Percentiles rank a stretch among this genome's conserved stretches.
Evolutionary conservation across 331 rosid genomes (phyloP).

Genomic region (Malus hybrid): DNA sequence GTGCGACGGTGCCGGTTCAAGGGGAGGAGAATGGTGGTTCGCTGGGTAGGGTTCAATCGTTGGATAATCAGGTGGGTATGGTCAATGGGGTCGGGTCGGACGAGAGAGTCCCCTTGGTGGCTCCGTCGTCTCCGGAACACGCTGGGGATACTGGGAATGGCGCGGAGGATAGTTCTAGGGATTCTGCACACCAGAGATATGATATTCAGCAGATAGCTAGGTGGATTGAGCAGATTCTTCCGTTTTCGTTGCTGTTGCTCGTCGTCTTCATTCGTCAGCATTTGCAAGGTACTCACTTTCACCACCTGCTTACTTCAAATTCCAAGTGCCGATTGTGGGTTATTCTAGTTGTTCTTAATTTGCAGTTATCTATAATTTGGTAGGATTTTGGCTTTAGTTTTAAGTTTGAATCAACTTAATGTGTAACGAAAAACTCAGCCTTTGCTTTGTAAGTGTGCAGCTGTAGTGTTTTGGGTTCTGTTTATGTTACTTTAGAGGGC

Average conservation of each 20-base stretch:
- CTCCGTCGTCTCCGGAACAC: conserved; percentile 32
- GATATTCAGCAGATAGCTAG: conserved; percentile 70
- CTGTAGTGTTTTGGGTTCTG: not conserved
- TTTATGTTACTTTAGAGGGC: not conserved
- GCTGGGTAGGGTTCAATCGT: conserved; percentile 13
- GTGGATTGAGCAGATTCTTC: conserved; percentile 84
- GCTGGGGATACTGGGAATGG: conserved; percentile 35
- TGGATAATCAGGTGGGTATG: conserved; percentile 28
- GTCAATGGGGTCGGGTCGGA: conserved; percentile 13
- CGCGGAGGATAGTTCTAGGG: conserved; percentile 34
- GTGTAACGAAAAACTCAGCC: not conserved
- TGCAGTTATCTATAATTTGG: not conserved
- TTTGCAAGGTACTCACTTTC: conserved; percentile 49
- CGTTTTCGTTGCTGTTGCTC: conserved; percentile 63
- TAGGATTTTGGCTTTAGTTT: not conserved
- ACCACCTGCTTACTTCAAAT: not conserved
- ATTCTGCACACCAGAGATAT: not conserved
- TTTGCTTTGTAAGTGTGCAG: not conserved
- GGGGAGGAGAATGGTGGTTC: conserved; percentile 28
- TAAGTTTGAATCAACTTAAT: not conserved
- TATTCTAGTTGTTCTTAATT: not conserved
- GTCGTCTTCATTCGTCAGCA: conserved; percentile 81
- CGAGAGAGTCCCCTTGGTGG: conserved; percentile 47
- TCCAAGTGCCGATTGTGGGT: not conserved
- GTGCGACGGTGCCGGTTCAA: conserved; percentile 1